phyloP scores from a whole-genome alignment of 2,329 filamentous ascomycete genomes.

The Curvularia verruculosa region DNA sequence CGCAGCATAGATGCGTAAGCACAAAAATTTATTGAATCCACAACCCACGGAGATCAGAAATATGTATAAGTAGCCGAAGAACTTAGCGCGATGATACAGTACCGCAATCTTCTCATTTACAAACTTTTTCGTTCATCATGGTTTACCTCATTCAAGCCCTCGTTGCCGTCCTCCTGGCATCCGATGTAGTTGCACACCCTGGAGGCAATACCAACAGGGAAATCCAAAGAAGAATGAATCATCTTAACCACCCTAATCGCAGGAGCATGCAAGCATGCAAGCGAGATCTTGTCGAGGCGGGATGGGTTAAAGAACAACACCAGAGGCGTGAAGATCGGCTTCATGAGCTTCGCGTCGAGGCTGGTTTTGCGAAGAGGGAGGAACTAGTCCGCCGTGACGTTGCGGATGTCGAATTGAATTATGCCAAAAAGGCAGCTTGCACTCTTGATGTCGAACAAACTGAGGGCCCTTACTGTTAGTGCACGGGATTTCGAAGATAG shows the following conservation, averaged over 20 bases:
- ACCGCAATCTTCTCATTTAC: neutral
- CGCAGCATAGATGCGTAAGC: constrained; percentile 3
- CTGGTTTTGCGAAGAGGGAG: constrained; percentile 42
- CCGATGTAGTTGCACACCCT: constrained; percentile 42
- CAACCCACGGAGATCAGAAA: neutral
- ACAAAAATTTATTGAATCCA: neutral
- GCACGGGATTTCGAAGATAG: neutral
- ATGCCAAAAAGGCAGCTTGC: constrained; percentile 37
- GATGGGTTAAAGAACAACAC: constrained; percentile 45
- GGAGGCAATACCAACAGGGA: constrained; percentile 44
- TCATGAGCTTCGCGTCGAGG: constrained; percentile 46
- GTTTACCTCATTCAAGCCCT: constrained; percentile 37
- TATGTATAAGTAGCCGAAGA: constrained; percentile 32
- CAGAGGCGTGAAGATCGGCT: constrained; percentile 48
- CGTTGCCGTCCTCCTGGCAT: constrained; percentile 32
- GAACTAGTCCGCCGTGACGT: constrained; percentile 39
- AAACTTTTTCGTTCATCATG: constrained; percentile 19
- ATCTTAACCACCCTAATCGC: constrained; percentile 48
- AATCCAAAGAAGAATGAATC: constrained; percentile 37
- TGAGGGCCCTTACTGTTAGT: constrained; percentile 46
- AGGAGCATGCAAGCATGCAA: constrained; percentile 46
- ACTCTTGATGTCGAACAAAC: constrained; percentile 44
- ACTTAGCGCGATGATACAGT: neutral
- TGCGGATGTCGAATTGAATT: constrained; percentile 34
- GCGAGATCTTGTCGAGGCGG: constrained; percentile 38